phyloP scores from a whole-genome alignment of 1,139 yeast genomes.

The Hansenula lynferdii region DNA sequence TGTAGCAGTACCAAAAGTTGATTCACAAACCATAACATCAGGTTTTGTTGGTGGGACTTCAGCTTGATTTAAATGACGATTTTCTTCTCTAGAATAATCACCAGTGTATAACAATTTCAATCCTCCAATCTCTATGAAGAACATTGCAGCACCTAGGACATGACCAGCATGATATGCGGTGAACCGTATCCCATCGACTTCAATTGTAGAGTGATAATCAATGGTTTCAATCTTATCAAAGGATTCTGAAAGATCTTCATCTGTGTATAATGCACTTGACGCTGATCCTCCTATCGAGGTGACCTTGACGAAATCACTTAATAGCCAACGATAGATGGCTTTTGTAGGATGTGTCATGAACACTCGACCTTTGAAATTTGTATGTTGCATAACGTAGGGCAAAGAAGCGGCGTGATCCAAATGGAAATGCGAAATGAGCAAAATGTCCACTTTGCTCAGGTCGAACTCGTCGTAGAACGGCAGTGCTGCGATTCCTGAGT shows the following conservation, averaged over 20 bases:
- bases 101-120: constrained; percentile 88
- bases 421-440: constrained; percentile 91
- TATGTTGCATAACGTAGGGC: constrained; percentile 97
- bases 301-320: constrained; percentile 91
- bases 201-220: constrained; percentile 93
- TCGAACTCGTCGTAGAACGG: constrained; percentile 97
- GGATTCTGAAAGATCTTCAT: constrained; percentile 83
- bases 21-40: constrained; percentile 87
- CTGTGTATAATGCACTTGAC: constrained; percentile 56
- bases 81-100: constrained; percentile 93
- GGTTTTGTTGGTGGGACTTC: constrained; percentile 91
- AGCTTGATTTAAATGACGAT: constrained; percentile 91
- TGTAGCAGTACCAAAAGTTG: constrained; percentile 97
- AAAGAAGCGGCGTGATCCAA: constrained; percentile 96
- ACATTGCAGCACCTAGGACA: constrained; percentile 98
- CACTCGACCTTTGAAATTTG: constrained; percentile 89
- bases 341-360: constrained; percentile 99
- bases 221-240: constrained; percentile 90
- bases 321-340: constrained; percentile 93
- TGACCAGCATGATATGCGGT: constrained; percentile 99
- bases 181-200: constrained; percentile 88
- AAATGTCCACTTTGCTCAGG: constrained; percentile 76
- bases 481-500: constrained; percentile 80
- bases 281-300: constrained; percentile 61
- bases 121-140: constrained; percentile 91